A percentile compares a stretch with the other conserved stretches of the same genome.
Conservation (phyloP, 176 grass and related monocot species). For the Secale cereale region DNA sequence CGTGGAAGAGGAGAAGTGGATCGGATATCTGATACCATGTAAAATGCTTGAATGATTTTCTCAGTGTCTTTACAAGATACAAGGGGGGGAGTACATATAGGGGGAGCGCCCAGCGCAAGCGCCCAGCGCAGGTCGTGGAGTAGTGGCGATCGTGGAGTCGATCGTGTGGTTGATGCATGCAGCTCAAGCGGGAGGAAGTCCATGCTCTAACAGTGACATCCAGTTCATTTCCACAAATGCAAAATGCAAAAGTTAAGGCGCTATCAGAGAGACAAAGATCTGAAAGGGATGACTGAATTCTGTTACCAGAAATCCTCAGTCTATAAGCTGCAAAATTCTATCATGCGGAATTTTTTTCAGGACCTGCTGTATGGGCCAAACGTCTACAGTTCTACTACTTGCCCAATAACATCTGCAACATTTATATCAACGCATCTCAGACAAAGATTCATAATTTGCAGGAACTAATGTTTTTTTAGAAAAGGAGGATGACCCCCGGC, state of each 20-base stretch:
- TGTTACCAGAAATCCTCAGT: neutral
- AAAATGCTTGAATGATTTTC: no score
- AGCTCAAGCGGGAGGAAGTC: no score
- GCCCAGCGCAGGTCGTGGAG: no score
- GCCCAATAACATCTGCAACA: constrained; percentile 22
- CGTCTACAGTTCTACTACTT: neutral
- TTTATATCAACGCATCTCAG: neutral
- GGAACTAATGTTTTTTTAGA: neutral
- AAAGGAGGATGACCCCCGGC: no score
- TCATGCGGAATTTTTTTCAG: neutral
- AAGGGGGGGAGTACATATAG: no score
- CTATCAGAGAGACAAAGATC: neutral
- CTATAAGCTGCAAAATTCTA: neutral
- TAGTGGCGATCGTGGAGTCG: no score
- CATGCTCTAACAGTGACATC: no score
- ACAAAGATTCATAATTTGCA: neutral
- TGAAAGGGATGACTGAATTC: neutral
- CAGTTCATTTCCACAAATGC: neutral
- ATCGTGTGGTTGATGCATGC: no score
- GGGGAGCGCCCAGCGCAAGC: no score
- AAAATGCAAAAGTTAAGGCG: neutral
- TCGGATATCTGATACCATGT: no score
- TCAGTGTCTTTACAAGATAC: no score
- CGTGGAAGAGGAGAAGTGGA: no score
- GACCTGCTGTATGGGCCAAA: neutral